Evolutionary conservation across 2,329 filamentous ascomycete genomes (phyloP).

Genomic region (Lecanicillium sp.): DNA sequence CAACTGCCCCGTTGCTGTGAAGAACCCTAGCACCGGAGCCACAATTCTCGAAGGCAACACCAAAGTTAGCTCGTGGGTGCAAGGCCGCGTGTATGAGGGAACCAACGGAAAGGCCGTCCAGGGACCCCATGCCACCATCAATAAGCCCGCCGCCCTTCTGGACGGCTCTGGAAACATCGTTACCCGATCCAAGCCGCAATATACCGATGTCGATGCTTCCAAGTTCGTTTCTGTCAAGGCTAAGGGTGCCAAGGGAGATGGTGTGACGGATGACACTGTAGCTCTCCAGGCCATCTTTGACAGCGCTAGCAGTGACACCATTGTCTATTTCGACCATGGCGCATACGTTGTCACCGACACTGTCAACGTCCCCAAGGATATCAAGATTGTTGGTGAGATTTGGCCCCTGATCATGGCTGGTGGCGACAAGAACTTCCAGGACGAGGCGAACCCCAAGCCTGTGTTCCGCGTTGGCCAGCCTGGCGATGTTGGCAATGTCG

Average conservation of each 20-base stretch:
- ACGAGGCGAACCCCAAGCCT: constrained; percentile 69
- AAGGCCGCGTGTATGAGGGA: constrained; percentile 66
- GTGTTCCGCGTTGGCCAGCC: constrained; percentile 76
- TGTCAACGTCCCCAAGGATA: constrained; percentile 65
- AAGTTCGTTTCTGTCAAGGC: constrained; percentile 79
- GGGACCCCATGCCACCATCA: constrained; percentile 40
- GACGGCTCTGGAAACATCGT: constrained; percentile 61
- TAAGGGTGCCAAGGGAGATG: constrained; percentile 80
- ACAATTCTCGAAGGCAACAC: constrained; percentile 62
- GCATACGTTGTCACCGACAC: constrained; percentile 65
- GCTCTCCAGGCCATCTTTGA: constrained; percentile 76
- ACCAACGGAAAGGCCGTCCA: constrained; percentile 49
- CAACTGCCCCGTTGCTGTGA: constrained; percentile 60
- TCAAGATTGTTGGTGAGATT: constrained; percentile 85
- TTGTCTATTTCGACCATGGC: constrained; percentile 71
- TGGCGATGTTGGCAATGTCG: constrained; percentile 71
- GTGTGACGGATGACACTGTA: constrained; percentile 75
- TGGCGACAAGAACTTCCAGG: constrained; percentile 61
- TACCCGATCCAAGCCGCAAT: constrained; percentile 84
- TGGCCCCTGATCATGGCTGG: constrained; percentile 86
- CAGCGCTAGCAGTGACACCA: constrained; percentile 51
- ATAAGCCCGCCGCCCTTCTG: constrained; percentile 62
- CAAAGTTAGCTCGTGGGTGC: constrained; percentile 64
- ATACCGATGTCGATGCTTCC: constrained; percentile 57
- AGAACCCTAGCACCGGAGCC: constrained; percentile 44